phyloP scores from a whole-genome alignment of 306 rosid genomes.

The Luffa acutangula region DNA sequence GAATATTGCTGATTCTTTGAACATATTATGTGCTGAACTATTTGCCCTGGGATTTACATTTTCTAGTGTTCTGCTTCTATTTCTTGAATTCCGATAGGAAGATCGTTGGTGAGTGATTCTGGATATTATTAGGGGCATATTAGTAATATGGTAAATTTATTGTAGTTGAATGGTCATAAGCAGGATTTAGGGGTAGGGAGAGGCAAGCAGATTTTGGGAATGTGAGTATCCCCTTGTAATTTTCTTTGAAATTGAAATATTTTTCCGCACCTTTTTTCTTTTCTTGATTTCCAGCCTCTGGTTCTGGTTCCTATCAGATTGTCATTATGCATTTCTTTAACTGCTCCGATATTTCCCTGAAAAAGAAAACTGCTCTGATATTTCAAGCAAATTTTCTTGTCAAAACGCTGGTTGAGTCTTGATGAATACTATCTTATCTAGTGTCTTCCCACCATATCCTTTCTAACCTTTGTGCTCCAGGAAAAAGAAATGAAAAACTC shows the following conservation, averaged over 20 bases:
- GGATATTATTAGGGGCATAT: neutral
- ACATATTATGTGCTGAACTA: neutral
- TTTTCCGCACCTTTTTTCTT: neutral
- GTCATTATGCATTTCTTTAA: neutral
- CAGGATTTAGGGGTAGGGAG: neutral
- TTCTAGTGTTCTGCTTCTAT: neutral
- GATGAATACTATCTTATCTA: neutral
- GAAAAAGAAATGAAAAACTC: neutral
- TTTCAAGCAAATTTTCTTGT: neutral
- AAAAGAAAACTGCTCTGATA: neutral
- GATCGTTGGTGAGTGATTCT: neutral
- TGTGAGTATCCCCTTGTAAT: neutral
- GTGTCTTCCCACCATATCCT: neutral
- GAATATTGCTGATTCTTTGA: slow-evolving; percentile 7
- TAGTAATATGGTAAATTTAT: neutral
- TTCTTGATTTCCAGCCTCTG: neutral
- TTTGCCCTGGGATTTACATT: neutral
- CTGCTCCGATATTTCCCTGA: neutral
- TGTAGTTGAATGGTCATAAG: neutral
- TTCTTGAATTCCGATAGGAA: neutral
- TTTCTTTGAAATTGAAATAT: neutral
- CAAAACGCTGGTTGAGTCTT: neutral
- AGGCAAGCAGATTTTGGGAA: neutral
- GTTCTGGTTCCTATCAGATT: neutral
- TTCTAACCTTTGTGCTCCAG: neutral